Conservation (phyloP, 1,139 yeast genomes). For the Kodamaea arcana region DNA sequence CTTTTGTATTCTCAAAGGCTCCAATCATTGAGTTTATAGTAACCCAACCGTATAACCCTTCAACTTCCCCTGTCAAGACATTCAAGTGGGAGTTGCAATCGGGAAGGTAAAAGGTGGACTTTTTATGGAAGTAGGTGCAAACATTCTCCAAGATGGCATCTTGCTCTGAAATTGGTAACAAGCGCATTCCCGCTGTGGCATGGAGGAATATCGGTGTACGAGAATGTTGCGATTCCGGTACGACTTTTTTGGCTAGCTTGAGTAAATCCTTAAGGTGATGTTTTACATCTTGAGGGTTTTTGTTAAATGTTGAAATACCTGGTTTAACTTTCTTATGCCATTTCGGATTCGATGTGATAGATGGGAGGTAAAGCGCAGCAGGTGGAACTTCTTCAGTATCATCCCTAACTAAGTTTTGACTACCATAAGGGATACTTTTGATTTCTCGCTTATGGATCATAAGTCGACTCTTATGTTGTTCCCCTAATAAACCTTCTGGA, state of each 20-base stretch:
- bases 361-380: constrained; percentile 28
- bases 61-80: constrained; percentile 71
- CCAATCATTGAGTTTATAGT: constrained; percentile 68
- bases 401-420: constrained; percentile 8
- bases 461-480: background rate
- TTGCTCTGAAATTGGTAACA: constrained; percentile 56
- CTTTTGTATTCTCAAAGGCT: constrained; percentile 45
- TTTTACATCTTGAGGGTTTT: constrained; percentile 46
- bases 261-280: constrained; percentile 57
- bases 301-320: constrained; percentile 58
- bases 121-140: constrained; percentile 50
- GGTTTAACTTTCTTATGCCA: constrained; percentile 67
- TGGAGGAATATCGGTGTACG: constrained; percentile 75
- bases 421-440: constrained; percentile 16
- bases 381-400: constrained; percentile 5
- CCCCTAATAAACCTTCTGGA: constrained; percentile 31
- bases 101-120: constrained; percentile 57
- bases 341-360: constrained; percentile 38
- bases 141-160: constrained; percentile 46
- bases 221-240: constrained; percentile 64
- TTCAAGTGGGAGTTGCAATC: constrained; percentile 59
- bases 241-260: constrained; percentile 49
- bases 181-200: constrained; percentile 79
- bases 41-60: constrained; percentile 82
- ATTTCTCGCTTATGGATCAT: background rate